Evolutionary conservation across 139 green algal genomes (phyloP), one percentile per base, ranked within the genome.

Genomic region (Asterochloris sp.): DNA sequence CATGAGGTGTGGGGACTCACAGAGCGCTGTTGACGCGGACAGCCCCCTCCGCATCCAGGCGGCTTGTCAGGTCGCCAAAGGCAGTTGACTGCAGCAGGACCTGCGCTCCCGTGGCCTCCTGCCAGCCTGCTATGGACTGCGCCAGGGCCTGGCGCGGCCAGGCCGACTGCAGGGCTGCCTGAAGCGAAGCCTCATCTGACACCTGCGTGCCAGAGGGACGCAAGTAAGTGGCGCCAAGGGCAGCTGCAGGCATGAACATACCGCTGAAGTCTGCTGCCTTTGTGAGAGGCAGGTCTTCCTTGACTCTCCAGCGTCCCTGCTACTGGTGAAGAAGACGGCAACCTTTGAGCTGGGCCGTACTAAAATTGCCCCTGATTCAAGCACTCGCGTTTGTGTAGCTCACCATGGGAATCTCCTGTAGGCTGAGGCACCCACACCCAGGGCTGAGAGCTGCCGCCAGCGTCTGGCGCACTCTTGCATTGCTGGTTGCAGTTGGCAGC

Each of bases 41-140:
- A 54, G 38, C 38, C 38, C 38, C 38, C 38, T 54, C 38, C 6
- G 6, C 38, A 54, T 54, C 38, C 38, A 54, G 6, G 38, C 38
- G 38, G 38, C 38, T 54, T 54, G 38, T 54, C 2, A 54, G 38
- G 4, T 54, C 38, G 4, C 38, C 38, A 6, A 54, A 54, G 38
- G 38, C 38, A 54, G 38, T 54, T 6, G 38, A 54, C 38, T 54
- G 38, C 38, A 54, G 38, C 38, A 54, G 38, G 4, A 54, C 38
- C 38, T 54, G 38, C 38, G 38, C 38, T 54, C 68, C 38, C n/a
- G 76, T 80, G 23, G 60, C 21, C 23, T 69, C 60, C 60, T 80
- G 60, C 76, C 76, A 80, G 76, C 68, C 24, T 15, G 76, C 76
- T 54, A 80, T 60, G 12, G 76, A 69, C 10, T 69, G 24, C 13